phyloP scores from a whole-genome alignment of 2,329 filamentous ascomycete genomes.

The Sporothrix euskadiensis region DNA sequence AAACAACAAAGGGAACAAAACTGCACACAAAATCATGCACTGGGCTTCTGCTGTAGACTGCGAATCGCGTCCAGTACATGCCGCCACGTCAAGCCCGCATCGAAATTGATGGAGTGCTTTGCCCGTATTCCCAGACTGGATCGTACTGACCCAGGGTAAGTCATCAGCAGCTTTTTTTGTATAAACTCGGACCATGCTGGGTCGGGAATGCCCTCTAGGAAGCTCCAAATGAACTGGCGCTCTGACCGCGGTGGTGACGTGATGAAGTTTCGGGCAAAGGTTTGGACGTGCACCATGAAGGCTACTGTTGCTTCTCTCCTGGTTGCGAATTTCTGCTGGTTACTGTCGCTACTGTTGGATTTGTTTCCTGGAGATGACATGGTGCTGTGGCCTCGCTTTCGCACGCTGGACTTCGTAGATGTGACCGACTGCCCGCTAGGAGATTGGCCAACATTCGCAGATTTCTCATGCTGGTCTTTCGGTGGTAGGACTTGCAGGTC shows the following conservation, averaged over 20 bases:
- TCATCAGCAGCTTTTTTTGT: conserved; percentile 28
- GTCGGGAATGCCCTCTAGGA: conserved; percentile 32
- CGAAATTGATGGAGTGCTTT: conserved; percentile 32
- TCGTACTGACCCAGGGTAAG: conserved; percentile 26
- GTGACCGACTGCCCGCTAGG: background rate
- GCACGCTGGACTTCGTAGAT: background rate
- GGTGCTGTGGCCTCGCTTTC: background rate
- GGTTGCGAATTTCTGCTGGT: background rate
- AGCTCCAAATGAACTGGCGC: conserved; percentile 32
- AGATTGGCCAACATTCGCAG: background rate
- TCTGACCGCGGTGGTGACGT: conserved; percentile 30
- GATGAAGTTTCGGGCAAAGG: conserved; percentile 17
- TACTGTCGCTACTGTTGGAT: background rate
- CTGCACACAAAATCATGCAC: background rate
- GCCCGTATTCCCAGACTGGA: conserved; percentile 29
- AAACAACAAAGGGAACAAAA: background rate
- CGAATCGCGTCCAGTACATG: conserved; percentile 28
- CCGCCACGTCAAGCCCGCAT: conserved; percentile 27
- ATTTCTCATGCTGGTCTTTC: background rate
- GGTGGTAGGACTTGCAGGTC: background rate
- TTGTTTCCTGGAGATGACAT: background rate
- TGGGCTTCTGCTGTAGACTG: conserved; percentile 22
- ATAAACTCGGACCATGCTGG: conserved; percentile 27
- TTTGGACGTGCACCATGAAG: conserved; percentile 28
- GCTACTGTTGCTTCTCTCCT: conserved; percentile 18